Conservation (phyloP, 768 basidiomycete species). For the Termitomyces sp. region DNA sequence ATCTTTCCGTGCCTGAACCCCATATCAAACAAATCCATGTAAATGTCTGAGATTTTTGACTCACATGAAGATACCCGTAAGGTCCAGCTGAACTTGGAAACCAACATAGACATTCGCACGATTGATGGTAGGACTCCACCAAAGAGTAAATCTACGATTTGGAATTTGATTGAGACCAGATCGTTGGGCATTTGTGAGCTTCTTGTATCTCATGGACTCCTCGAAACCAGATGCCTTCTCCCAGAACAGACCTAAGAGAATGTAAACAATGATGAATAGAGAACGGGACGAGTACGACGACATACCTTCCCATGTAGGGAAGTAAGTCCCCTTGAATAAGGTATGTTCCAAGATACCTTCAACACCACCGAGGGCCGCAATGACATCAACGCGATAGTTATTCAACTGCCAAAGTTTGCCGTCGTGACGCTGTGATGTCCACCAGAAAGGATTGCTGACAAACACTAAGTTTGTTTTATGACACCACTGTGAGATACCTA, state of each 20-base stretch:
- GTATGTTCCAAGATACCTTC: constrained; percentile 97
- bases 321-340: constrained; percentile 95
- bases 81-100: constrained; percentile 99
- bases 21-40: background rate
- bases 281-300: background rate
- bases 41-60: constrained; percentile 11
- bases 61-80: constrained; percentile 94
- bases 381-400: constrained; percentile 98
- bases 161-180: constrained; percentile 98
- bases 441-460: constrained; percentile 93
- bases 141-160: constrained; percentile 97
- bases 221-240: constrained; percentile 98
- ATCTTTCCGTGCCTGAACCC: constrained; percentile 88
- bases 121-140: constrained; percentile 99
- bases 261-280: constrained; percentile 1
- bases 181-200: constrained; percentile 96
- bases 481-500: constrained; percentile 27
- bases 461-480: background rate
- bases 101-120: constrained; percentile 99
- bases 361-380: constrained; percentile 95
- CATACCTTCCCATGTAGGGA: constrained; percentile 93
- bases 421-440: constrained; percentile 96
- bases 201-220: constrained; percentile 93
- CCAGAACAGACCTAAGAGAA: constrained; percentile 77
- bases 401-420: constrained; percentile 97